phyloP scores from a whole-genome alignment of 2,329 filamentous ascomycete species.

The Cytospora chrysosperma region DNA sequence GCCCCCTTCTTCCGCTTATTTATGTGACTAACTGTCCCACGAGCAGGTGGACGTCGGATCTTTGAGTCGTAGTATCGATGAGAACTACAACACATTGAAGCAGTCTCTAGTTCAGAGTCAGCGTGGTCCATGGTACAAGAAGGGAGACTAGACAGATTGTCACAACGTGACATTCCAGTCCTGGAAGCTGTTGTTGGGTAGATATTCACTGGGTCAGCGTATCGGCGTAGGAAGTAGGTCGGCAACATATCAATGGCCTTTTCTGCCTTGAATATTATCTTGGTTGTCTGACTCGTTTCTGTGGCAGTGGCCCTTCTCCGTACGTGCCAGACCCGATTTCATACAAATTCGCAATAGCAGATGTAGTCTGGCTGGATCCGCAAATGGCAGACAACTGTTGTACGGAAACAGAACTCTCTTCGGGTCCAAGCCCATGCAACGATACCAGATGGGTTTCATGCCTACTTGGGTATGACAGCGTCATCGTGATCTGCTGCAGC shows the following conservation, averaged over 20 bases:
- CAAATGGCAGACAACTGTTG: no score
- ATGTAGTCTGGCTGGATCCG: no score
- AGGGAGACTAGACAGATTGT: neutral
- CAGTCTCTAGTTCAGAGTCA: neutral
- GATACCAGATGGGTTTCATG: neutral
- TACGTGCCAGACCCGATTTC: no score
- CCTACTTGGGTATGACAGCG: neutral
- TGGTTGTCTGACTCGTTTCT: no score
- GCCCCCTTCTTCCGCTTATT: neutral
- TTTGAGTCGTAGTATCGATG: neutral
- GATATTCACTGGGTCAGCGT: no score
- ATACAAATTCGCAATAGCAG: no score
- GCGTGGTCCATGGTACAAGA: neutral
- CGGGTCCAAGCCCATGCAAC: neutral
- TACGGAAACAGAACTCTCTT: no score
- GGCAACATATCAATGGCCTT: no score
- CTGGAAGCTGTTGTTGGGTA: neutral
- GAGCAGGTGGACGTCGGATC: neutral
- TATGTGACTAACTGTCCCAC: neutral
- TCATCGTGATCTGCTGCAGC: neutral
- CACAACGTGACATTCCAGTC: neutral
- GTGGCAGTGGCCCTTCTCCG: no score
- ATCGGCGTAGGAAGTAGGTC: no score
- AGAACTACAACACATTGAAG: neutral
- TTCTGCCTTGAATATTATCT: no score